Conservation (phyloP, 2,329 filamentous ascomycete genomes). For the Verticillium dahliae region DNA sequence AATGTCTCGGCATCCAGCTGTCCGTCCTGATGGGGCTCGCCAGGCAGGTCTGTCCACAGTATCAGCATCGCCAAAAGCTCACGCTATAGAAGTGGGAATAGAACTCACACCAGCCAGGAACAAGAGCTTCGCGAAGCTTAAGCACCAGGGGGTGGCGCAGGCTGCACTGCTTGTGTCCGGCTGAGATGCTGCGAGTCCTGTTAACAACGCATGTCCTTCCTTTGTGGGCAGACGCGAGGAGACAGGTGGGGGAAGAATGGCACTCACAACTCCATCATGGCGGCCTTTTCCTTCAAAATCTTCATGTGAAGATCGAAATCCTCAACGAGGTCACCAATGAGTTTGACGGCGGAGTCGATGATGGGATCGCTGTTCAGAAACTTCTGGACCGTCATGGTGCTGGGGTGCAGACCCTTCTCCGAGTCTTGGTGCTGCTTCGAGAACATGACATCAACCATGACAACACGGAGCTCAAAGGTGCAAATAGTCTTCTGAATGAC, state of each 20-base stretch:
- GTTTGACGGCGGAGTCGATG: not conserved
- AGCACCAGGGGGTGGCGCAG: not conserved
- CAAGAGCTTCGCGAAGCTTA: not conserved
- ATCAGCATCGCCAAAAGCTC: not conserved
- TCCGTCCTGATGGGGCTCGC: not conserved
- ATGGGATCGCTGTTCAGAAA: not conserved
- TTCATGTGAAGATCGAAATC: not conserved
- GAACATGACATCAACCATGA: not conserved
- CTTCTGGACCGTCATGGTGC: not conserved
- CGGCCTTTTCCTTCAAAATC: not conserved
- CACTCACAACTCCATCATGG: not conserved
- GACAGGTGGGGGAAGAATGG: not conserved
- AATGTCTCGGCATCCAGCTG: not conserved
- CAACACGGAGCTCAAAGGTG: not conserved
- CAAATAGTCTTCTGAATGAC: not conserved
- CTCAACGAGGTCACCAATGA: not conserved
- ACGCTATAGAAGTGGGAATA: not conserved
- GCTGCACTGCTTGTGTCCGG: not conserved
- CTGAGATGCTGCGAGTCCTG: too few species aligned
- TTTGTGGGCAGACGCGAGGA: not conserved
- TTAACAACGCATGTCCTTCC: not conserved
- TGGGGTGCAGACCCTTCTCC: not conserved
- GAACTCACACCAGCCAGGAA: not conserved
- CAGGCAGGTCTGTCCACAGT: too few species aligned
- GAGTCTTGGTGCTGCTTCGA: not conserved